phyloP scores from a whole-genome alignment of 768 basidiomycete genomes.

The Lactarius sp. region DNA sequence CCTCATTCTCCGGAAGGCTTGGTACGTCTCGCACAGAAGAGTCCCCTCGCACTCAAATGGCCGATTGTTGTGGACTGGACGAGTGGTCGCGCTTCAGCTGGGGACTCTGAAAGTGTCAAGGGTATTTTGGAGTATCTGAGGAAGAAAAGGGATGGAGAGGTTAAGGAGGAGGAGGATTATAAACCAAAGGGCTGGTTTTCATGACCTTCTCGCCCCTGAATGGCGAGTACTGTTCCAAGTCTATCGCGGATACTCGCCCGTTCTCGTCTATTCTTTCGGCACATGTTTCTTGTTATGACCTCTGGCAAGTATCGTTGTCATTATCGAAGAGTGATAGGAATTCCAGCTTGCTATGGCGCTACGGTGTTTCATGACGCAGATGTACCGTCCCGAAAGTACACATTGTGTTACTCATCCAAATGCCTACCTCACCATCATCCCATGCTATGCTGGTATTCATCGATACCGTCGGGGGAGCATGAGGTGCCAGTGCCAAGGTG shows the following conservation, averaged over 20 bases:
- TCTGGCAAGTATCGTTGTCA: too few relatives aligned
- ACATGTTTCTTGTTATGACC: neutral
- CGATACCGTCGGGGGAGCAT: too few relatives aligned
- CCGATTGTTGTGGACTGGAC: constrained; percentile 79
- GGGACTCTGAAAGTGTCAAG: constrained; percentile 66
- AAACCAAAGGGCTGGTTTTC: constrained; percentile 55
- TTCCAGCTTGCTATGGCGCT: neutral
- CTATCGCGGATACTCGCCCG: neutral
- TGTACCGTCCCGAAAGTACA: neutral
- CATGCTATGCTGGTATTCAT: too few relatives aligned
- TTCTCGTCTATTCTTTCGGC: neutral
- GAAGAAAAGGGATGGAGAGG: constrained; percentile 62
- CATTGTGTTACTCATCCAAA: neutral
- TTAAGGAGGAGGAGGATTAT: constrained; percentile 40
- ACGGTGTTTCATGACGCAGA: neutral
- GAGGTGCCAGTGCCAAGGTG: too few relatives aligned
- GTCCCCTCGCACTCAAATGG: constrained; percentile 65
- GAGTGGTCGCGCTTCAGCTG: constrained; percentile 57
- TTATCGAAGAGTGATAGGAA: neutral
- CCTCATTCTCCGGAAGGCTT: constrained; percentile 44
- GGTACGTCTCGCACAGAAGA: constrained; percentile 45
- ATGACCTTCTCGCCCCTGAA: constrained; percentile 24
- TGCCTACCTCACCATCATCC: too few relatives aligned
- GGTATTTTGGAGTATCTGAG: constrained; percentile 59
- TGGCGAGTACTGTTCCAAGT: neutral